Evolutionary conservation across 2,329 filamentous ascomycete species (phyloP).

Genomic region (Botrytis pseudocinerea): DNA sequence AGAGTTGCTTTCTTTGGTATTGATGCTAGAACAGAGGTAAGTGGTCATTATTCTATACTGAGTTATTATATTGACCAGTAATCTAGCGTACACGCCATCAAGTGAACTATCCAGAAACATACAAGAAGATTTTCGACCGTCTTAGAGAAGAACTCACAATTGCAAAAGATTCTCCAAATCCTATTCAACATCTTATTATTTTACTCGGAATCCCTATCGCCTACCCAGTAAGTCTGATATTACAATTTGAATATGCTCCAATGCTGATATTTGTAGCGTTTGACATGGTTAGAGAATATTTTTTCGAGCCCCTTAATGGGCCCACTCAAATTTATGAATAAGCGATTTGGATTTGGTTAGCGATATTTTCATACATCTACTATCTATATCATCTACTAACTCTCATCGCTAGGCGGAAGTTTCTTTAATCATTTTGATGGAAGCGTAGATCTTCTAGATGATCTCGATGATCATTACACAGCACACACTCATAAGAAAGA

Average conservation of each 20-base stretch:
- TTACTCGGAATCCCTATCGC: constrained; percentile 85
- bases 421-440: constrained; percentile 95
- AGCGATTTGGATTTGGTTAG: constrained; percentile 75
- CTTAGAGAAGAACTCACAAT: constrained; percentile 71
- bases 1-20: constrained; percentile 83
- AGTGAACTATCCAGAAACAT: constrained; percentile 92
- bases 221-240: constrained; percentile 62
- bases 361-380: constrained; percentile 13
- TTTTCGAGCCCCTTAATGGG: constrained; percentile 83
- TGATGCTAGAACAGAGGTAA: constrained; percentile 81
- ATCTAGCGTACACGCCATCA: constrained; percentile 77
- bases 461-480: constrained; percentile 95
- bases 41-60: neutral
- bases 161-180: constrained; percentile 66
- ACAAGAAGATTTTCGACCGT: constrained; percentile 78
- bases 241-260: neutral
- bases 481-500: constrained; percentile 89
- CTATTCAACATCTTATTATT: constrained; percentile 85
- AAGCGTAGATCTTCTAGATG: constrained; percentile 87
- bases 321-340: constrained; percentile 85
- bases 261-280: constrained; percentile 52
- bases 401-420: constrained; percentile 58
- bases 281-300: constrained; percentile 97
- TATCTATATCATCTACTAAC: neutral
- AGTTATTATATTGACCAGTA: neutral